Evolutionary conservation across 2,329 filamentous ascomycete genomes (phyloP), one percentile per base, ranked within the genome.

Genomic region (Sporothrix variecibatus): DNA sequence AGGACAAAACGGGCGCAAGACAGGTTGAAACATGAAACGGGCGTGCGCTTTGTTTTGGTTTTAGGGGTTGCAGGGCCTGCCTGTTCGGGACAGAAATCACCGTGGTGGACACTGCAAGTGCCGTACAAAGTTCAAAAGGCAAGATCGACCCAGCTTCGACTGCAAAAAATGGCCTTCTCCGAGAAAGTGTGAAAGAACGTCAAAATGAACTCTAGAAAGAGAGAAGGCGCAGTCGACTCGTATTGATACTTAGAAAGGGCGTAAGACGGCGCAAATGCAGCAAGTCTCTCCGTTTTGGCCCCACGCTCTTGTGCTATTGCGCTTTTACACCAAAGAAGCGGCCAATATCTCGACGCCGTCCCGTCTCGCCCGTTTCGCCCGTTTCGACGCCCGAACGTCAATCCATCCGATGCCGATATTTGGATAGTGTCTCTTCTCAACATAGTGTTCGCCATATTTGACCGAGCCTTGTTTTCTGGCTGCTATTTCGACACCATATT

Each of bases 11-110:
- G 34, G 49, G 20, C 31, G 49, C 34, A 20, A 38, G 28, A 53
- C 43, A 43, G 51, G 51, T 58, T 71, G 68, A 71, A 71, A 71
- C 68, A 71, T 26, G 49, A 17, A 69, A 65, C 34, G 62, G 65
- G n/a, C 31, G 49, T 60, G 68, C 31, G 31, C 23, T 26, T 71
- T 71, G 49, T 60, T 60, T 46, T 60, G 40, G 68, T 38, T 56
- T 60, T 60, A 43, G 34, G 68, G 67, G 43, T 70, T 40, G 69
- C 53, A 71, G 53, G 51, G 51, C 43, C 23, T 60, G 26, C 31
- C 49, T 23, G 20, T 17, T 53, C 1, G 26, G 38, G 62, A 67
- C 23, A 38, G 43, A 17, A 12, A 15, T 15, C 15, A 3, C 23
- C 31, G 49, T 15, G n/a, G 38, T 60, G 60, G 28, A n/a, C 7